Base-by-base conservation (phyloP, 1,284 basidiomycete species). In the Cronartium ribicola region DNA sequence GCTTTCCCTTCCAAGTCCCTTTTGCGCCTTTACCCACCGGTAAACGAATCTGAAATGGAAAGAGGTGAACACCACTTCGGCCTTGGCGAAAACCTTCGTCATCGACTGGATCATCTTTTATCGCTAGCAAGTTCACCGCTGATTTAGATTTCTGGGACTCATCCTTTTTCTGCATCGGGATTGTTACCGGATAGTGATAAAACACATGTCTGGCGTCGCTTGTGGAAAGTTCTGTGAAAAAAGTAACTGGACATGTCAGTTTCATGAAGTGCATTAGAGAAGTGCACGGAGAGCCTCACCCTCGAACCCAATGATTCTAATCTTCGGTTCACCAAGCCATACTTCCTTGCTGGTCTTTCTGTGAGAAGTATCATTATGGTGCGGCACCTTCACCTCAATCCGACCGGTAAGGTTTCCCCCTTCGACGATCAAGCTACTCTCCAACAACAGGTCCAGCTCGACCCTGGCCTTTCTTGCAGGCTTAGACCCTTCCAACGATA, bases 251-350 rank as follows among this genome's bases (percentile, higher is more conserved):
- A 43, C 51, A 40, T 55, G 40, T 55, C 22, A 29, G 46, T 22
- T 37, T 6, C 40, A 11, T 14, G 37, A 13, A 68, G 22, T 59
- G 36, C 2, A 40, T 14, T 2, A 29, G 40, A 17, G 22, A 39
- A 20, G 36, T 46, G 48, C 59, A n/a, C 29, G 29, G 11, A n/a
- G 14, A 48, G 57, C 76, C 80, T 76, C 64, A 84, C 86, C 88
- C 82, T 96, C 94, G 79, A 93, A 95, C 0, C 94, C 94, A 66
- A 96, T 86, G 14, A 95, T 85, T 51, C 92, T 85, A 44, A 95
- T 83, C 83, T 94, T 95, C 5, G 89, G 91, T 67, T 86, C 88
- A 37, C 88, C 88, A 5, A 96, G 83, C 76, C 88, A 84, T 3
- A 95, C 81, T 36, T 85, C 84, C 8, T 55, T 29, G 11, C 22